These are phyloP conservation scores for Trifolium repens DNA, from an alignment of 306 rosid species.

Conservation along the genomic window DNA sequence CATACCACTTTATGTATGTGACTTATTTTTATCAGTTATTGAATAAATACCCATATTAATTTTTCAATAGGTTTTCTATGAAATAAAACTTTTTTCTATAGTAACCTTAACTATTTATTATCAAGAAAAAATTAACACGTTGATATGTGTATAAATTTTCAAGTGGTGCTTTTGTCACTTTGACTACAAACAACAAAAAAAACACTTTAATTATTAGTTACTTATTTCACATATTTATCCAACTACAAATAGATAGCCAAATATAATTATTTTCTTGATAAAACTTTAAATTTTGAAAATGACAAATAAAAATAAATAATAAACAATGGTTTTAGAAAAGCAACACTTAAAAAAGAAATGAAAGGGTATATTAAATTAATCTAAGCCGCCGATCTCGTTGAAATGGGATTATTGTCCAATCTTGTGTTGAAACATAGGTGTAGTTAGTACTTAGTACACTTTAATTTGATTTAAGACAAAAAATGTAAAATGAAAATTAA, in stretches of 20 bases:
- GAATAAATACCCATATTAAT: no score
- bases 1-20: no score
- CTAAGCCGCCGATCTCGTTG: constrained; percentile 31
- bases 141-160: no score
- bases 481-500: constrained; percentile 26
- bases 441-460: background rate
- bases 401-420: constrained; percentile 40
- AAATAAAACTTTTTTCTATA: no score
- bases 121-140: no score
- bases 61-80: no score
- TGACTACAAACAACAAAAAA: no score
- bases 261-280: no score
- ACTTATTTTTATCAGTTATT: no score
- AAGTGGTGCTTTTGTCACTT: no score
- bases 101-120: no score
- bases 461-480: constrained; percentile 32
- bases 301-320: background rate
- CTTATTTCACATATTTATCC: background rate
- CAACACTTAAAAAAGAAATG: background rate
- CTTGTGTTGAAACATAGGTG: constrained; percentile 33
- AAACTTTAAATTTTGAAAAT: background rate
- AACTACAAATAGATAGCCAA: background rate
- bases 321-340: background rate
- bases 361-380: constrained; percentile 26
- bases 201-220: no score